Evolutionary conservation across 805 yeast genomes (phyloP), one percentile per base, ranked within the genome.

Genomic region (Cyberlindnera maritima): DNA sequence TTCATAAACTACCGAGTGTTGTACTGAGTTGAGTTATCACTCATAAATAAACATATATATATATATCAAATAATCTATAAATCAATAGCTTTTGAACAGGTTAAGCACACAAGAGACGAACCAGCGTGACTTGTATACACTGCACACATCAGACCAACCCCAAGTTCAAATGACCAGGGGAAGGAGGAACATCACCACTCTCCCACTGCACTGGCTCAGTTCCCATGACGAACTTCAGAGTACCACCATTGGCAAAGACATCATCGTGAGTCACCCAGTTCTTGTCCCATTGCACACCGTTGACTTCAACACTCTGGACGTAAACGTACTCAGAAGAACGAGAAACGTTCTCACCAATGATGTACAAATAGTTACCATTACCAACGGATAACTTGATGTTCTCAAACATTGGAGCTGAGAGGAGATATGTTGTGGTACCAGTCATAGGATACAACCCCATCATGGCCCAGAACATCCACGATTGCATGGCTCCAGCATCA

Each of bases 401-500:
- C 7, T 57, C 48, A 10, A 66, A 36, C 41, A 64, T 65, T 4
- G 71, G 72, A 2, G 68, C 52, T 4, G 64, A 47, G 8, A 67
- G 39, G 17, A 68, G 54, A 46, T 67, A 68, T 1, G 67, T 59
- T 11, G 68, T 61, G 3, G 71, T 66, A 1, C 69, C 70, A 6
- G 71, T 52, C 18, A 66, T 59, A 6, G 71, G 72, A 42, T 67
- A 67, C 10, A 68, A 35, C 2, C 72, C 72, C 36, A 64, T 48
- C 39, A 67, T 41, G 4, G 58, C 65, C 55, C 66, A 67, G 43
- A 66, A 60, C 14, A 65, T 43, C 69, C 70, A 68, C 3, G 66
- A 58, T 45, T 66, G 70, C 69, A 68, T 67, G 12, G 72, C 68
- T 7, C 71, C 71, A 11, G 66, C 68, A 47, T 67, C 71, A 1